phyloP scores from a whole-genome alignment of 2,329 filamentous ascomycete genomes.

The Arthrobotrys entomopaga region DNA sequence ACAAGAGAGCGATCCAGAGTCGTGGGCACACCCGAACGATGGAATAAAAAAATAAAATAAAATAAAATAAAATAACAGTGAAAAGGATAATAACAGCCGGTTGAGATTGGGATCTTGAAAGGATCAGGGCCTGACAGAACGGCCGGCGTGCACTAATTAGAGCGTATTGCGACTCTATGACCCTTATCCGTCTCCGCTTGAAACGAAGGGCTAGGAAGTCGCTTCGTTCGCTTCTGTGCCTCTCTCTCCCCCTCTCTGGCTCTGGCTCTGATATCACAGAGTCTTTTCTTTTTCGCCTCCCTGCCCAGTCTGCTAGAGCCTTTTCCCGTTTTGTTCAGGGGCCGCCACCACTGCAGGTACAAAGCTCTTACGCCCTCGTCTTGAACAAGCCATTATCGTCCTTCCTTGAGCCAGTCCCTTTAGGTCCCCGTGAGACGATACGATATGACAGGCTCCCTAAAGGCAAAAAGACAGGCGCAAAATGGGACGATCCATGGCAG shows the following conservation, averaged over 20 bases:
- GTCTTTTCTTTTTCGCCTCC: slow-evolving; percentile 50
- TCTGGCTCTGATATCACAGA: slow-evolving; percentile 30
- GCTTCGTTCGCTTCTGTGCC: slow-evolving; percentile 53
- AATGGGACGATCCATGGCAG: not conserved
- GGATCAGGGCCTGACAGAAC: slow-evolving; percentile 41
- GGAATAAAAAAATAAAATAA: too few species aligned
- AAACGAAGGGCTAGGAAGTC: slow-evolving; percentile 40
- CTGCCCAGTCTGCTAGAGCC: slow-evolving; percentile 41
- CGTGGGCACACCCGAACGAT: slow-evolving; percentile 2
- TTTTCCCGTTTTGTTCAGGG: slow-evolving; percentile 54
- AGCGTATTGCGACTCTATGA: slow-evolving; percentile 13
- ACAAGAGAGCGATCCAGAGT: slow-evolving; percentile 17
- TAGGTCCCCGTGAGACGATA: slow-evolving; percentile 38
- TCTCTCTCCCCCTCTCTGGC: too few species aligned
- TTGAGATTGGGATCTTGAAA: slow-evolving; percentile 39
- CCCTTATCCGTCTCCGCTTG: slow-evolving; percentile 50
- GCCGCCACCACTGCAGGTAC: slow-evolving; percentile 53
- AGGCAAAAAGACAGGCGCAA: not conserved
- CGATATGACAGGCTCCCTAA: slow-evolving; percentile 40
- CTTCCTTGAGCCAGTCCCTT: slow-evolving; percentile 19
- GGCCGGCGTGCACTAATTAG: slow-evolving; percentile 16
- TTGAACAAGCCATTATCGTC: too few species aligned
- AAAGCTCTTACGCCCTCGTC: not conserved
- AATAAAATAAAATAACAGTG: slow-evolving; percentile 22
- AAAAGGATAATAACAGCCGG: slow-evolving; percentile 1